A percentile compares a stretch with the other conserved stretches of the same genome.
Conservation (phyloP, 331 rosid genomes). For the Saraca asoca region DNA sequence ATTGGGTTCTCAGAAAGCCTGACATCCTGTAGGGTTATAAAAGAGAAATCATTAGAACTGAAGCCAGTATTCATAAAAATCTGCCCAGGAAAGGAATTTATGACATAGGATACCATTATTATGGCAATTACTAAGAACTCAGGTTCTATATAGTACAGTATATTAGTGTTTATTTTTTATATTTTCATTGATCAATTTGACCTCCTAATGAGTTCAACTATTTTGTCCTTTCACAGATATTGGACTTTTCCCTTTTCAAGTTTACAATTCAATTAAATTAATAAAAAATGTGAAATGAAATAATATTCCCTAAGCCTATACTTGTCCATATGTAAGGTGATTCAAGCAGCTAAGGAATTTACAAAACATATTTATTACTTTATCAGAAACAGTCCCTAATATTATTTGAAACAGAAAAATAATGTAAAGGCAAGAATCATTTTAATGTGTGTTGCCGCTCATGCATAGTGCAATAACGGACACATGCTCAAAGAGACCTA, state of each 20-base stretch:
- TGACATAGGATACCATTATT: neutral
- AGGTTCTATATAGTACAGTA: neutral
- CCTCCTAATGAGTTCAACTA: neutral
- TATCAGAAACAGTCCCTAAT: constrained; percentile 1
- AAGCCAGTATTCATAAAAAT: constrained; percentile 13
- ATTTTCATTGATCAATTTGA: neutral
- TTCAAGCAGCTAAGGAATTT: constrained; percentile 14
- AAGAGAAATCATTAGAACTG: constrained; percentile 31
- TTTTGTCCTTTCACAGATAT: neutral
- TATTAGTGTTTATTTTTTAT: neutral
- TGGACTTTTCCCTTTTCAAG: neutral
- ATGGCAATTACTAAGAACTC: neutral
- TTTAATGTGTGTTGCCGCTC: neutral
- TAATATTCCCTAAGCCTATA: no score
- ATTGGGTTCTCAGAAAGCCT: constrained; percentile 89
- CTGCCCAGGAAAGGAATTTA: constrained; percentile 12
- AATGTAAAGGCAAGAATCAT: no score
- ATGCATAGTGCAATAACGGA: constrained; percentile 1
- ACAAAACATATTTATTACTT: constrained; percentile 17
- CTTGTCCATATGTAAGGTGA: constrained; percentile 9
- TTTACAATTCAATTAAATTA: neutral
- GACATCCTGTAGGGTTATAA: constrained; percentile 56
- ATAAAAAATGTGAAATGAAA: no score
- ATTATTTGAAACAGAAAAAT: no score
- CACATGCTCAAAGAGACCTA: neutral